phyloP scores from a whole-genome alignment of 352 stramenopile genomes.

The Globisporangium solare region DNA sequence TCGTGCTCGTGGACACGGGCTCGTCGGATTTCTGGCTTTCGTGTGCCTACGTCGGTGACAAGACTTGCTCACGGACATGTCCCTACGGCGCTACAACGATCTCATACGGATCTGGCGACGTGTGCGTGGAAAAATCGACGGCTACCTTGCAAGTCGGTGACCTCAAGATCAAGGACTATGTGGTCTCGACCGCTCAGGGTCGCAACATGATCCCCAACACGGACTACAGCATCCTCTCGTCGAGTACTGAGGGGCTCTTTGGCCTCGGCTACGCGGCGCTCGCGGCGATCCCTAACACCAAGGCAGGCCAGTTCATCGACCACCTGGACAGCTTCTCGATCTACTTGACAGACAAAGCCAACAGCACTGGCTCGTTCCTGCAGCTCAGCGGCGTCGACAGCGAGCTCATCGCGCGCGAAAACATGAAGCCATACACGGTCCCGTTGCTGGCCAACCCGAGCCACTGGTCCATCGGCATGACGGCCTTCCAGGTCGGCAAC shows the following conservation, averaged over 20 bases:
- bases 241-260: slow-evolving; percentile 52
- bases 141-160: slow-evolving; percentile 43
- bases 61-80: slow-evolving; percentile 34
- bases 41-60: slow-evolving; percentile 10
- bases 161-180: slow-evolving; percentile 38
- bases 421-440: slow-evolving; percentile 36
- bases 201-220: slow-evolving; percentile 37
- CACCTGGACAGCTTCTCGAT: slow-evolving; percentile 64
- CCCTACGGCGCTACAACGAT: slow-evolving; percentile 34
- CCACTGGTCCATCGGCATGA: slow-evolving; percentile 6
- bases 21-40: slow-evolving; percentile 66
- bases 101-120: slow-evolving; percentile 57
- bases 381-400: slow-evolving; percentile 63
- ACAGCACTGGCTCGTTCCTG: slow-evolving; percentile 49
- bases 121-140: slow-evolving; percentile 41
- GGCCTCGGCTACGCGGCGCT: slow-evolving; percentile 55
- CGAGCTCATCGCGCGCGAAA: slow-evolving; percentile 35
- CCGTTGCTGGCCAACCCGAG: slow-evolving; percentile 27
- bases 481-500: slow-evolving; percentile 13
- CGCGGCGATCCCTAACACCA: slow-evolving; percentile 31
- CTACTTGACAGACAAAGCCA: slow-evolving; percentile 45
- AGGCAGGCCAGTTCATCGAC: slow-evolving; percentile 45
- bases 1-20: slow-evolving; percentile 62
- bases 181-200: slow-evolving; percentile 47
- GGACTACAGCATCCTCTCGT: slow-evolving; percentile 29